Conservation (phyloP, 495 filamentous ascomycete species). For the Cladorrhinum samala region DNA sequence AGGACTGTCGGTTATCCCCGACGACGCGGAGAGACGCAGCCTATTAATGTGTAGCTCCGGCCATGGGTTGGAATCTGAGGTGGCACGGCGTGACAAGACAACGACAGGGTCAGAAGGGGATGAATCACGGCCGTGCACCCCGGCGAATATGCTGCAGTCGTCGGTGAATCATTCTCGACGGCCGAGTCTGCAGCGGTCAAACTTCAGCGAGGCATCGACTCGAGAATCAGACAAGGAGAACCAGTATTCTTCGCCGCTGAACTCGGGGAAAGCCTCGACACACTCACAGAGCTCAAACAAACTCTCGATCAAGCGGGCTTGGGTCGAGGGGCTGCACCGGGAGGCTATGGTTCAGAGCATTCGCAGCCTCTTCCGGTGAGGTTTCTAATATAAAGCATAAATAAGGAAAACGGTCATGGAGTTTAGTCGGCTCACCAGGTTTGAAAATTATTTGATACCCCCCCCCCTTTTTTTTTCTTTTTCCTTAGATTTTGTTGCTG, state of each 20-base stretch:
- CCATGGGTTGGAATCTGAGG: background rate
- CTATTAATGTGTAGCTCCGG: slow-evolving; percentile 2
- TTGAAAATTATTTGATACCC: slow-evolving; percentile 17
- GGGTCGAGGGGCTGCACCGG: slow-evolving; percentile 30
- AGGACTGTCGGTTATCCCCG: slow-evolving; percentile 35
- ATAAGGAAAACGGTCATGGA: background rate
- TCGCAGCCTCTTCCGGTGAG: slow-evolving; percentile 37
- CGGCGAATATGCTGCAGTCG: slow-evolving; percentile 2
- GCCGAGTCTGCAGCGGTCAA: slow-evolving; percentile 11
- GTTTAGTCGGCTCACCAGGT: slow-evolving; percentile 1
- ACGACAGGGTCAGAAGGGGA: slow-evolving; percentile 1
- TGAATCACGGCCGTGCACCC: background rate
- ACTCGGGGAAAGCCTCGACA: slow-evolving; percentile 11
- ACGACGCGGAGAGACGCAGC: slow-evolving; percentile 29
- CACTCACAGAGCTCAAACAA: background rate
- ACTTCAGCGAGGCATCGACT: slow-evolving; percentile 17
- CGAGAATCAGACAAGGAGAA: slow-evolving; percentile 27
- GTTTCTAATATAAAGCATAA: background rate
- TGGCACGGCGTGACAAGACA: background rate
- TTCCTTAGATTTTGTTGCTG: slow-evolving; percentile 5
- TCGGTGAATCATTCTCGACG: slow-evolving; percentile 15
- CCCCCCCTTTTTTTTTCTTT: slow-evolving; percentile 1
- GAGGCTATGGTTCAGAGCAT: slow-evolving; percentile 38
- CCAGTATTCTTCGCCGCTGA: slow-evolving; percentile 10
- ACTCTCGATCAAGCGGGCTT: slow-evolving; percentile 26